phyloP scores from a whole-genome alignment of 805 yeast species.

The Cyberlindnera euphorbiiphila region DNA sequence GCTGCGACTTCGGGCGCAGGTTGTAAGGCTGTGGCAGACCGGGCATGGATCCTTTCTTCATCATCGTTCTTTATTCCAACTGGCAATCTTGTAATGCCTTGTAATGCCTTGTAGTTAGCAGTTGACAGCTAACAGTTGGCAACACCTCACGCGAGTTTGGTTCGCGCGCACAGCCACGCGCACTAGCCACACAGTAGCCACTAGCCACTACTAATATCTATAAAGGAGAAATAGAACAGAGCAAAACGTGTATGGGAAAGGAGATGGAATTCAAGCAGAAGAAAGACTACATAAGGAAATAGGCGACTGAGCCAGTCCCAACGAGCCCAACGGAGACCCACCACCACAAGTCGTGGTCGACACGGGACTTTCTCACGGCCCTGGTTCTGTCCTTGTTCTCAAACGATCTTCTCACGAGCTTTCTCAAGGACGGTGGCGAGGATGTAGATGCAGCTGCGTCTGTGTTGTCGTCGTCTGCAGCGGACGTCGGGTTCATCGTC shows the following conservation, averaged over 20 bases:
- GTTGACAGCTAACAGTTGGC: too few relatives aligned
- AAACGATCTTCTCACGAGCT: constrained; percentile 62
- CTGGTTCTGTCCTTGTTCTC: constrained; percentile 78
- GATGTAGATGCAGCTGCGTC: constrained; percentile 29
- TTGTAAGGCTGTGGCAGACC: constrained; percentile 44
- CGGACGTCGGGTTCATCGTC: constrained; percentile 81
- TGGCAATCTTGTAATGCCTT: too few relatives aligned
- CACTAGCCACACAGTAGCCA: too few relatives aligned
- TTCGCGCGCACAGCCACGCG: too few relatives aligned
- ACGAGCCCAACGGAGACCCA: constrained; percentile 46
- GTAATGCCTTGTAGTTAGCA: too few relatives aligned
- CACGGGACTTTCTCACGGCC: constrained; percentile 45
- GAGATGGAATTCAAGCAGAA: too few relatives aligned
- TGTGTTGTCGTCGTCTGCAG: too few relatives aligned
- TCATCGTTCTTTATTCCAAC: constrained; percentile 31
- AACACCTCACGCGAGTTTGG: too few relatives aligned
- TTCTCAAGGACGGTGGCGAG: constrained; percentile 31
- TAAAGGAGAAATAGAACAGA: not conserved
- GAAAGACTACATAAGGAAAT: constrained; percentile 25
- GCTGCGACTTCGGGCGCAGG: constrained; percentile 28
- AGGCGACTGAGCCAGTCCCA: constrained; percentile 35
- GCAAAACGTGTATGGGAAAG: not conserved
- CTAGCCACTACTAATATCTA: too few relatives aligned
- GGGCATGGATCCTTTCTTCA: constrained; percentile 29
- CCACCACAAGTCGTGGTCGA: constrained; percentile 51